Evolutionary conservation across 2,329 filamentous ascomycete species (phyloP), one percentile per base, ranked within the genome.

Genomic region (Pyrenophora graminea): DNA sequence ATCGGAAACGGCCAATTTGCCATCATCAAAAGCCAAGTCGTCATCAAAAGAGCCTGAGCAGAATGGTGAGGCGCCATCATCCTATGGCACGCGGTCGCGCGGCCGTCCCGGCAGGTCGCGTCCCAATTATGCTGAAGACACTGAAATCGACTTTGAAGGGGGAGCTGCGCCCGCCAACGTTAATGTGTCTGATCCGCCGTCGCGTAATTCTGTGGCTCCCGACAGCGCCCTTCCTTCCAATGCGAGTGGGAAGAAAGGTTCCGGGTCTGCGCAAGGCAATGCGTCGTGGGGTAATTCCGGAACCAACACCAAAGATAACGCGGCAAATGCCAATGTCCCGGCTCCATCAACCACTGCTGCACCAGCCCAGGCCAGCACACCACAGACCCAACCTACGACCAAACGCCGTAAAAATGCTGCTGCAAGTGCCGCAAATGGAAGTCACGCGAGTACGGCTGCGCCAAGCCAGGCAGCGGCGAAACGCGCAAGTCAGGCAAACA

Each of bases 121-220:
- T 62, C 86, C 88, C 61, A 99, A 99, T 76, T 99, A 99, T 75
- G 93, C 94, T 43, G 94, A 99, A 76, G 93, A 97, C 74, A 81
- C 92, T 62, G 93, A 97, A 67, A 85, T 90, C 74, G 94, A 97
- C 71, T 90, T 91, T 72, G 93, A 97, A 67, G 83, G 81, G 62
- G 66, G 71, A 19, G 77, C 81, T 68, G 82, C 84, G 55, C 64
- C 77, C 45, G 85, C 85, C 70, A 88, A 87, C 69, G 71, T 78
- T 32, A 78, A 79, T 63, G 77, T 78, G 55, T 81, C 71, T 56
- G 72, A 70, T 41, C 64, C 69, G 46, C 61, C 66, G 51, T 72
- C 69, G 69, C 70, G 68, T 61, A 64, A 58, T 51, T 72, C 68
- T 49, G 59, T 61, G 56, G 67, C 59, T 46, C 61, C 65, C 41